Base-by-base conservation (phyloP, 1,284 basidiomycete genomes). In the Athelia sp. region DNA sequence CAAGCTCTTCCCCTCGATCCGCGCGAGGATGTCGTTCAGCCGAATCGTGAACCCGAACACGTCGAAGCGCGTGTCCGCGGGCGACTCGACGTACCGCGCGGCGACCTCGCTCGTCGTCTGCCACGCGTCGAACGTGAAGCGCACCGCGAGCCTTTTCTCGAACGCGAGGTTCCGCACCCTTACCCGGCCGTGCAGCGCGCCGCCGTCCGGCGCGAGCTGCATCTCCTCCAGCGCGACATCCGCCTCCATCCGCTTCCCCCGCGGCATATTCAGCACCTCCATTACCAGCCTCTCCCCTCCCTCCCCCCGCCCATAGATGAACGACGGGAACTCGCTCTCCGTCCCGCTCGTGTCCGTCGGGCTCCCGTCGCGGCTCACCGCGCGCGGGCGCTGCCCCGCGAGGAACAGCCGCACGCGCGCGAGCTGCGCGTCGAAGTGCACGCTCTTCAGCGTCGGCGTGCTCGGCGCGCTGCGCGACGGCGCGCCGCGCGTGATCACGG, bases 71-170 rank as follows among this genome's bases (percentile, higher is more conserved):
- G 74, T 76, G n/a, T 68, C 69, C 50, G 74, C 72, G 17, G 86
- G 57, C 21, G 86, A 84, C 56, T 87, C 84, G 46, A 81, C 69
- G 65, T 92, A 88, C 42, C 80, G 82, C 21, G 85, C 94, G 1
- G 86, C 82, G 43, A 98, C 90, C 69, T 98, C 95, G 64, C 87
- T 93, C 51, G 91, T 95, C 32, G 95, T 98, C 67, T 93, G 90
- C 95, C 96, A 98, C 60, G 77, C 79, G 65, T 98, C 95, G 57
- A 95, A 80, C 1, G 95, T 98, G 69, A 98, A 98, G 35, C 95
- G 84, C 19, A 93, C 82, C 9, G 84, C 88, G 50, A 98, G 78
- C 76, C 82, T 85, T 71, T 98, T 98, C 59, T 90, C 78, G 69
- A 85, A 98, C 2, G 91, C 82, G 43, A 97, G 63, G 65, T 98